Evolutionary conservation across 1,139 yeast species (phyloP).

Genomic region (Meyerozyma sp.): DNA sequence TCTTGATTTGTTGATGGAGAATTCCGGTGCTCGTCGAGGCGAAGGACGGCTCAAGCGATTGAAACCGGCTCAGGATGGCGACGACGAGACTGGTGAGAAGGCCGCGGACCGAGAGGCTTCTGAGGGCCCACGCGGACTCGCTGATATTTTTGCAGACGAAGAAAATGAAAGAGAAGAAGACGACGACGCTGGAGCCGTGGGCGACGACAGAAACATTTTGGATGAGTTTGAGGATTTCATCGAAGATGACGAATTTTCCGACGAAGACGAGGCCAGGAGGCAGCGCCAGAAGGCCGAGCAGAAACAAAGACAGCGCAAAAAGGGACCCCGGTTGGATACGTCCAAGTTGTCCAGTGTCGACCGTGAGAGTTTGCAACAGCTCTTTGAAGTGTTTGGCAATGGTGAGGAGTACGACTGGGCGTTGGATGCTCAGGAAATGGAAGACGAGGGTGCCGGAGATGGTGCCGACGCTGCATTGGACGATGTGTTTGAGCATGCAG

Average conservation of each 20-base stretch:
- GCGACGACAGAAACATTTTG: constrained; percentile 36
- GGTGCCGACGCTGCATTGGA: constrained; percentile 58
- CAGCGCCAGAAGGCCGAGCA: constrained; percentile 26
- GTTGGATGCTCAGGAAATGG: constrained; percentile 79
- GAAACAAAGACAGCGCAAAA: constrained; percentile 36
- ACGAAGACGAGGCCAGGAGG: constrained; percentile 62
- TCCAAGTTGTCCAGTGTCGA: constrained; percentile 74
- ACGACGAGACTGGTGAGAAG: constrained; percentile 18
- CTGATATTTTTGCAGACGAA: constrained; percentile 83
- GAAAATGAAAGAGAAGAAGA: constrained; percentile 40
- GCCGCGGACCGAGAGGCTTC: constrained; percentile 19
- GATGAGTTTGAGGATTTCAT: constrained; percentile 96
- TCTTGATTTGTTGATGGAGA: constrained; percentile 83
- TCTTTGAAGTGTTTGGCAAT: constrained; percentile 93
- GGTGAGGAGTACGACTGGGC: constrained; percentile 99
- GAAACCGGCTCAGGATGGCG: constrained; percentile 57
- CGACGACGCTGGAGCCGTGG: constrained; percentile 23
- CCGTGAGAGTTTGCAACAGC: constrained; percentile 87
- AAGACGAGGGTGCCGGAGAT: constrained; percentile 51
- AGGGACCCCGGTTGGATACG: constrained; percentile 42
- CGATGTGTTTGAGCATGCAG: constrained; percentile 93
- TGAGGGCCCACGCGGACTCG: constrained; percentile 38
- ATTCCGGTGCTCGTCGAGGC: constrained; percentile 64
- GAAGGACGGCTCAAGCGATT: constrained; percentile 67
- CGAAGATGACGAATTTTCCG: constrained; percentile 94